Base-by-base conservation (phyloP, 2,329 filamentous ascomycete genomes). In the Pseudogymnoascus sp. region DNA sequence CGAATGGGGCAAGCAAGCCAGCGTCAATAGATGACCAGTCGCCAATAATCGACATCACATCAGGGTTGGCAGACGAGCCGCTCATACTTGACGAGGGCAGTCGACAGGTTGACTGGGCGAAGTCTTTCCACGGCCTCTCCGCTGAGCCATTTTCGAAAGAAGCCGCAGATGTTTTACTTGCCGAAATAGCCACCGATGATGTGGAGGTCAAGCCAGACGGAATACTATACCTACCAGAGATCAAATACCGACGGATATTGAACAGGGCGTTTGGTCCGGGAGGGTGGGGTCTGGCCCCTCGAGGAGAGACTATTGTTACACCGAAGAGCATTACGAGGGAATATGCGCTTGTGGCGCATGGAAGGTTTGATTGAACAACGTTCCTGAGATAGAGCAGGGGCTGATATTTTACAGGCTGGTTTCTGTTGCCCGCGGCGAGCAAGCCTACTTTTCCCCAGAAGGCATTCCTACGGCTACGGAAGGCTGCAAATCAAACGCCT, bases 171-270 rank as follows among this genome's bases (percentile, higher is more conserved):
- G 78, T 87, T 7, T 73, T 90, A 15, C 77, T 87, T 27, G 80
- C 82, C 62, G 85, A 87, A 1, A 73, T 96, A 10, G 77, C 85
- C 61, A 77, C 82, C 0, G 82, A 87, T 58, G 93, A 97, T 75
- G 87, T 99, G 61, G 94, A 99, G 79, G 88, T 99, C 72, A 99
- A 99, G 79, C 93, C 94, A 33, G 94, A 99, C 77, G 94, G 94
- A 35, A 93, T 99, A 68, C 80, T 97, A 64, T 99, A 97, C 74
- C 80, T 99, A 63, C 94, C 94, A 10, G 94, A 99, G 80, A 97
- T 99, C 80, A 97, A 97, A 78, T 99, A 99, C 77, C 81, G 94
- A 48, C 81, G 93, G 65, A 93, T 96, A 66, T 76, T 99, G 69
- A 97, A 97, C 74, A 79, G 81, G 70, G 91, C 92, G 0, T 99